Base-by-base conservation (phyloP, 192 early-diverging fungal genomes). In the Chytriomyces sp. region DNA sequence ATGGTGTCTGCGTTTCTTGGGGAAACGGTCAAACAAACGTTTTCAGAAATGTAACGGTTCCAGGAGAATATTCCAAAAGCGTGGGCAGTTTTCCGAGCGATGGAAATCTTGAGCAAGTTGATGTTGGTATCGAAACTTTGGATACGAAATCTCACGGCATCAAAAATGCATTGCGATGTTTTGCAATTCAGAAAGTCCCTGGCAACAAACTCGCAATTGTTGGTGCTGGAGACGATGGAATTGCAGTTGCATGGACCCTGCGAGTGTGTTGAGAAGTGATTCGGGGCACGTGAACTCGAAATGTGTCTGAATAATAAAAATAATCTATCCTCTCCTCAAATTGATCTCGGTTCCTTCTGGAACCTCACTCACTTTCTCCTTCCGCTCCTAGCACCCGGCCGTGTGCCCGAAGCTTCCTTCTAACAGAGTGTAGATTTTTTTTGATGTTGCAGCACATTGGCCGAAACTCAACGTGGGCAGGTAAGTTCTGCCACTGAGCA, bases 161-260 rank as follows among this genome's bases (percentile, higher is more conserved):
- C 26, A 70, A 70, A 57, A 70, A 70, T 28, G 69, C 69, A 28
- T 57, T 70, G 13, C 69, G 69, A 59, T 28, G 48, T 53, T 70
- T 70, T 53, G 9, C 18, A 53, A 50, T 70, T 5, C 43, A 16
- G 49, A 50, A 70, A 20, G 44, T 53, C 8, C 5, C 16, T 20
- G 65, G 43, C 18, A 16, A 53, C 13, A 53, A 20, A 23, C 20
- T 70, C 16, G 50, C 20, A 23, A 49, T 70, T 3, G 16, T 44
- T 28, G 49, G 69, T 47, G 46, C 69, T 70, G 69, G 69, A 8
- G 69, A 70, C 28, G 69, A 70, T 70, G 69, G 69, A 28, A 70
- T 59, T 70, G 69, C 57, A 9, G 24, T 70, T n/a, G 69, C 16
- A 48, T 50, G 35, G 35, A 35, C 35, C 35, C 35, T 35, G 35